Evolutionary conservation across 768 basidiomycete genomes (phyloP).

Genomic region (Tulasnella sp.): DNA sequence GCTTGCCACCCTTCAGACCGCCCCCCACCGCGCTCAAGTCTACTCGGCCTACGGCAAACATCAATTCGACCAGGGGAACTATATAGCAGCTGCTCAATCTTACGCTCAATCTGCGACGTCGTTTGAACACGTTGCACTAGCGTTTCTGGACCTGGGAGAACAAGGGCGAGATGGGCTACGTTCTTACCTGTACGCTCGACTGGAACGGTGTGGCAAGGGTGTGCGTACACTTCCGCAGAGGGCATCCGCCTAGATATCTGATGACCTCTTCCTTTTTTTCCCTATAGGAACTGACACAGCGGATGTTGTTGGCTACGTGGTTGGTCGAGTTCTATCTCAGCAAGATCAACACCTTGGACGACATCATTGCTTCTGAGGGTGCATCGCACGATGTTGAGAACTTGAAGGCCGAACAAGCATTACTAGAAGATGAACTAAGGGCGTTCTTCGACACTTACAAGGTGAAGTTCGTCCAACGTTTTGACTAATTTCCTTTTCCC

Average conservation of each 20-base stretch:
- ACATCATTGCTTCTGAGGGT: constrained; percentile 81
- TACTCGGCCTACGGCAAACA: constrained; percentile 74
- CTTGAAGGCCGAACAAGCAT: constrained; percentile 63
- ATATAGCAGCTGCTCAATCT: constrained; percentile 84
- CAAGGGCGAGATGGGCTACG: constrained; percentile 66
- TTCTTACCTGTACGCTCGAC: constrained; percentile 77
- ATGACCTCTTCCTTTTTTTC: neutral
- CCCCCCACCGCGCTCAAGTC: constrained; percentile 78
- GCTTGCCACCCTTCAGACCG: constrained; percentile 47
- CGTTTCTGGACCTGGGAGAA: constrained; percentile 83
- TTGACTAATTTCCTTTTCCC: neutral
- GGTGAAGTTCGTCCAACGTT: constrained; percentile 37
- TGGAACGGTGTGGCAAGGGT: constrained; percentile 76
- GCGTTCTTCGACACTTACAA: constrained; percentile 94
- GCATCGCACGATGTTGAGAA: constrained; percentile 78
- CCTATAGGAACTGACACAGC: constrained; percentile 75
- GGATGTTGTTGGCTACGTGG: constrained; percentile 98
- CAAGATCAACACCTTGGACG: constrained; percentile 94
- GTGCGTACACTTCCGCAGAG: constrained; percentile 39
- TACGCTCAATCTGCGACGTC: constrained; percentile 81
- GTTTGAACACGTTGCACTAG: constrained; percentile 88
- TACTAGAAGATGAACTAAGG: constrained; percentile 86
- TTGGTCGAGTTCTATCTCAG: constrained; percentile 94
- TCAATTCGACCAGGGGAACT: constrained; percentile 70
- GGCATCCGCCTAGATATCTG: neutral